phyloP scores from a whole-genome alignment of 129 eudicot genomes.

The Chrysanthemum lavandulifolium region DNA sequence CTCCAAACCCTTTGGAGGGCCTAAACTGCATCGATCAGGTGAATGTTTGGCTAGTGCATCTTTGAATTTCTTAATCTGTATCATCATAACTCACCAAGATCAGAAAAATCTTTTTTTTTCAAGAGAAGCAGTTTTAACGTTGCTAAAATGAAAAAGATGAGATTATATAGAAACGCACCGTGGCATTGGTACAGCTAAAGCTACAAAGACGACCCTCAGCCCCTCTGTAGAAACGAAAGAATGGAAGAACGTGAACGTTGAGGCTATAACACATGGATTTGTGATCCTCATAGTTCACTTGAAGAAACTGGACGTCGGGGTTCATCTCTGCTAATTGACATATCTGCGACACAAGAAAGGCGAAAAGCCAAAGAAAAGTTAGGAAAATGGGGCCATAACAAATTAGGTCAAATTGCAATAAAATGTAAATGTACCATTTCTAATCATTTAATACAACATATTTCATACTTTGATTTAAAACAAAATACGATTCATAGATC shows the following conservation, averaged over 20 bases:
- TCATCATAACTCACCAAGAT: constrained; percentile 1
- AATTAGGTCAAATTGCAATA: neutral
- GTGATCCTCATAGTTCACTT: constrained; percentile 71
- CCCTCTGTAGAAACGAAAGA: constrained; percentile 81
- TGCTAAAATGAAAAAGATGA: neutral
- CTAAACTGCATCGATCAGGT: constrained; percentile 59
- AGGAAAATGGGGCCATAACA: neutral
- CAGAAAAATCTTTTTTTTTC: neutral
- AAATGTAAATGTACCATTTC: neutral
- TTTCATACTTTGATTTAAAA: neutral
- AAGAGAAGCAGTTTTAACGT: neutral
- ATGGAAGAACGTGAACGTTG: constrained; percentile 77
- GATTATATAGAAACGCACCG: constrained; percentile 47
- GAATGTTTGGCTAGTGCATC: constrained; percentile 62
- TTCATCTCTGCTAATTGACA: constrained; percentile 88
- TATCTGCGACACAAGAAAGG: constrained; percentile 39
- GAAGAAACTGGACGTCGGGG: constrained; percentile 71
- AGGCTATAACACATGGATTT: constrained; percentile 81
- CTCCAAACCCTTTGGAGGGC: constrained; percentile 73
- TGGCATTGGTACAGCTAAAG: constrained; percentile 90
- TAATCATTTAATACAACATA: neutral
- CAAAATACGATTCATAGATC: too few relatives aligned
- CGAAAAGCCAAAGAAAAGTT: neutral
- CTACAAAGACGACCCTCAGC: constrained; percentile 79
- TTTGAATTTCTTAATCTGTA: constrained; percentile 70